phyloP scores from a whole-genome alignment of 768 basidiomycete species.

The Trametes gibbosa region DNA sequence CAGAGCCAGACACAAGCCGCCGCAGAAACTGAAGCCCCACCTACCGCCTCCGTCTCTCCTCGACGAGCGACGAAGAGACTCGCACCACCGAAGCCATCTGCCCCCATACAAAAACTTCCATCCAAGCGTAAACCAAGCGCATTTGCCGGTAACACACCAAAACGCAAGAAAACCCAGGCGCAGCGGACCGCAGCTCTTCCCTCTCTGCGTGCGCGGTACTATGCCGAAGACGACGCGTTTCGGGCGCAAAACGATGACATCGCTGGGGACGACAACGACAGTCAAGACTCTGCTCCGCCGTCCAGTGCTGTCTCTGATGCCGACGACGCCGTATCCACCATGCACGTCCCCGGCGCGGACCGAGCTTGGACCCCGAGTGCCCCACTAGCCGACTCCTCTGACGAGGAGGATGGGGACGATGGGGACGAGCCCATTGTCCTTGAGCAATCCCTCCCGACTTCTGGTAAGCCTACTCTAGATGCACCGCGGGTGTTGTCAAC shows the following conservation, averaged over 20 bases:
- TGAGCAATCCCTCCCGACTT: neutral
- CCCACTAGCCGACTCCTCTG: constrained; percentile 31
- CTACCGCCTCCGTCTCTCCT: constrained; percentile 18
- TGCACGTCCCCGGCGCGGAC: neutral
- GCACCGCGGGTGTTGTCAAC: constrained; percentile 40
- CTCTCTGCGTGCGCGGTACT: constrained; percentile 30
- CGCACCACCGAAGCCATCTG: neutral
- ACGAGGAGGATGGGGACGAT: constrained; percentile 30
- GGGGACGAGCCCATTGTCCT: constrained; percentile 33
- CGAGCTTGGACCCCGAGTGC: constrained; percentile 63
- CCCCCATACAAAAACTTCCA: constrained; percentile 22
- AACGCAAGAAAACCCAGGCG: constrained; percentile 25
- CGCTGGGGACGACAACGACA: constrained; percentile 19
- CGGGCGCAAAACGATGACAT: constrained; percentile 35
- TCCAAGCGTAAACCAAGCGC: constrained; percentile 48
- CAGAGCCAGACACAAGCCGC: constrained; percentile 25
- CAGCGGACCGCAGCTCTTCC: constrained; percentile 18
- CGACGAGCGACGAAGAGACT: constrained; percentile 9
- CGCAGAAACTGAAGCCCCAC: constrained; percentile 10
- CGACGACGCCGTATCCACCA: constrained; percentile 10
- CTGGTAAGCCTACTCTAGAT: neutral
- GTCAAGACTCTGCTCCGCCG: constrained; percentile 21
- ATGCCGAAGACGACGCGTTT: constrained; percentile 35
- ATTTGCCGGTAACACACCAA: constrained; percentile 28
- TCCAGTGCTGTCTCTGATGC: constrained; percentile 38